These are phyloP conservation scores for Penicillium atrosanguineum DNA, from an alignment of 495 filamentous ascomycete genomes.

Conservation along the genomic window DNA sequence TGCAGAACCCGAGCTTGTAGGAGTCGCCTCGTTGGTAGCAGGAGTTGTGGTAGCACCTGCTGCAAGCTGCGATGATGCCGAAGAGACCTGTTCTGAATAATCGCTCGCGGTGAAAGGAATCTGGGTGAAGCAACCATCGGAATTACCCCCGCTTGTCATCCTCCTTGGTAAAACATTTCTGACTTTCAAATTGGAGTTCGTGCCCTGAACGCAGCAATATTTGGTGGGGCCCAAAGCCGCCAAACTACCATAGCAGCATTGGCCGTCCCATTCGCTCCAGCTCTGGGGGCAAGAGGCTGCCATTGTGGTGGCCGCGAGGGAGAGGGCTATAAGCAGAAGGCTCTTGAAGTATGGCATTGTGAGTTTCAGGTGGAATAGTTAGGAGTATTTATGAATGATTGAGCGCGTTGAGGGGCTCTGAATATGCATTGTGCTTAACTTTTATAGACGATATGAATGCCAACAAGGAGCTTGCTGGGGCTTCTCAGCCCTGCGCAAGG, in stretches of 20 bases:
- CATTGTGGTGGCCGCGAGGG: conserved; percentile 1
- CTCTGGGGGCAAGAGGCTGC: conserved; percentile 2
- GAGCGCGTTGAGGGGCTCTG: too few species aligned
- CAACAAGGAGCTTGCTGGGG: too few species aligned
- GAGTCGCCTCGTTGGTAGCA: conserved; percentile 3
- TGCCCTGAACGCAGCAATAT: conserved; percentile 16
- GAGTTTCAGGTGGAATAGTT: not conserved
- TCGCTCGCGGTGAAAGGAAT: conserved; percentile 19
- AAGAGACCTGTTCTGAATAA: conserved; percentile 19
- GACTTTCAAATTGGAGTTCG: not conserved
- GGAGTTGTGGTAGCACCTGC: conserved; percentile 5
- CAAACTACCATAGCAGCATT: conserved; percentile 17
- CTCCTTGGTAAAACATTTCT: not conserved
- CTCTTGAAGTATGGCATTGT: conserved; percentile 10
- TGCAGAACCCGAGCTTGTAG: conserved; percentile 6
- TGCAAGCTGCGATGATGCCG: conserved; percentile 8
- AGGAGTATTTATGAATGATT: too few species aligned
- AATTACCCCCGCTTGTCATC: not conserved
- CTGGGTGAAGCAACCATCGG: conserved; percentile 5
- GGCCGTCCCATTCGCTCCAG: conserved; percentile 2
- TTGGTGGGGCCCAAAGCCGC: not conserved
- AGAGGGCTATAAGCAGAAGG: conserved; percentile 1
- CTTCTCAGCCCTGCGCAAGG: too few species aligned
- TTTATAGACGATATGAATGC: too few species aligned
- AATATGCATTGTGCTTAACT: too few species aligned